Evolutionary conservation across 2,329 filamentous ascomycete genomes (phyloP), one percentile per base, ranked within the genome.

Genomic region (Ceratocystis ficicola): DNA sequence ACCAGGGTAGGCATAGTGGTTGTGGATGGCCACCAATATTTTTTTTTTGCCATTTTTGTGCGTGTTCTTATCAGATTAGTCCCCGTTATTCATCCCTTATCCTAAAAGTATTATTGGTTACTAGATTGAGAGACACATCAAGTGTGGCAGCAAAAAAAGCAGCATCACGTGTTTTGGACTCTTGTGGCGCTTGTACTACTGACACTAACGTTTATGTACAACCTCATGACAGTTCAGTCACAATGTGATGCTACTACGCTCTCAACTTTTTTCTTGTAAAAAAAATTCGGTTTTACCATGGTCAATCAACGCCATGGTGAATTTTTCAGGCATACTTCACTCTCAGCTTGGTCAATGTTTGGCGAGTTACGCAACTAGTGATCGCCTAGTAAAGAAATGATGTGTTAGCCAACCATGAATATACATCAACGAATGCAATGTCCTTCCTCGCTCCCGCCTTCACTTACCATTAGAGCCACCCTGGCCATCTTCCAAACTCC

Each of bases 31-130:
- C 22, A 65, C 36, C 6, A n/a, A 55, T 22, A 52, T 30, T 59
- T 57, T 48, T 64, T 66, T 66, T 66, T 25, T 15, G 25, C 17
- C 30, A 57, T 25, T 46, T 57, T 67, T 67, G 66, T 67, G 66
- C 66, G 66, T 41, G 12, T 22, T 41, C 66, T 67, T 67, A 67
- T 67, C 66, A 15, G 12, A 44, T 20, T 28, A 32, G n/a, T 22
- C 20, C 41, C 52, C 65, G 64, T 25, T 63, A 41, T 52, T 64
- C 60, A 57, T n/a, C 6, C 48, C 55, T 63, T 36, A 36, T 22
- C 36, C 6, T 15, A 17, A 15, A 3, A 15, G 3, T 12, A 20
- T 12, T 5, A 25, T 32, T 28, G 36, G 22, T 20, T 8, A 22
- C 22, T 28, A 10, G 32, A n/a, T 20, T 15, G 8, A 17, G 44